Base-by-base conservation (phyloP, 176 grass and related monocot species). In the Ananas comosus region DNA sequence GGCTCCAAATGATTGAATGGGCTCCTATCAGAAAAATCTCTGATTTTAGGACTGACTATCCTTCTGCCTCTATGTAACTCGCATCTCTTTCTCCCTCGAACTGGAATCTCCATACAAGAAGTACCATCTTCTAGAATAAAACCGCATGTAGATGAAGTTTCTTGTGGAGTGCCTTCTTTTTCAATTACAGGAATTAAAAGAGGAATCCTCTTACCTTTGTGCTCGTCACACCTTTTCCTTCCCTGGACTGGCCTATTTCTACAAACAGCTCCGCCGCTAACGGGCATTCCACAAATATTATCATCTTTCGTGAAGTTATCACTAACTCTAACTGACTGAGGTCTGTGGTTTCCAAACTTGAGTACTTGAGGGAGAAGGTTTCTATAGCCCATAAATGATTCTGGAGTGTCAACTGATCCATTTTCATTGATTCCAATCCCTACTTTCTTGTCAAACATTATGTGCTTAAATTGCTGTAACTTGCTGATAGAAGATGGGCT, bases 21-120 rank as follows among this genome's bases (percentile, higher is more conserved):
- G 14, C 18, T 19, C 14, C 54, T 18, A 59, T 21, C 54, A 59
- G 54, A 13, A 18, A 64, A 53, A 42, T 17, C 33, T n/a, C 71
- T 50, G 17, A 24, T 65, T 61, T n/a, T 73, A 50, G 51, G 66
- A 54, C 74, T 29, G 12, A 69, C 13, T 67, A 74, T 57, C 71
- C 83, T 89, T 86, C 78, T 81, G 66, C 86, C 86, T 89, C 89
- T 96, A 73, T 96, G 92, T 48, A 91, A 67, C 54, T 82, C 87
- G 61, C 92, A 96, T 59, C 92, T 91, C 76, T 96, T 96, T 53
- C 81, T 96, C 72, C 86, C 92, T 79, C 73, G 59, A 23, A 87
- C 17, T 29, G 86, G 88, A 10, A 18, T 64, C 0, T 84, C 80
- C 57, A 83, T 21, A 83, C 92, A 96, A 58, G 76, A 74, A 72